Evolutionary conservation across 2,329 filamentous ascomycete genomes (phyloP), one percentile per base, ranked within the genome.

Genomic region (Alternaria arborescens): DNA sequence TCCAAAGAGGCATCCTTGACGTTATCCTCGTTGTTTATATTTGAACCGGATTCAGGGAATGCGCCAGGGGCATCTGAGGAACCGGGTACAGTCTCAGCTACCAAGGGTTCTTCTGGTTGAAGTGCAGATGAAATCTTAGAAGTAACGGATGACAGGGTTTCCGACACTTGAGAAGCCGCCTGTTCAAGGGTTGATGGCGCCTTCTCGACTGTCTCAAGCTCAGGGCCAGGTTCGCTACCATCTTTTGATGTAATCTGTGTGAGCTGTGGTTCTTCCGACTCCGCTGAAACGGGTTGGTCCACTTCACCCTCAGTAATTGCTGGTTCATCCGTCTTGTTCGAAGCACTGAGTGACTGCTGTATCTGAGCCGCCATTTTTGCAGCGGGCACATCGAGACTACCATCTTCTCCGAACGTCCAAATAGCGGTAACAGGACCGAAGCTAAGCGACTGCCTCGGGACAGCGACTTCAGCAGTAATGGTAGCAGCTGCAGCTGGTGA

Each of bases 401-500:
- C 77, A 54, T 76, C 73, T 40, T 75, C 72, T 30, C 71, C 72
- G 47, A 80, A 77, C 12, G 71, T 71, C 73, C 74, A 80, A 16
- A 80, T 66, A 4, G 73, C 75, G 30, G 65, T 75, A 5, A 74
- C 70, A 24, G 67, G 62, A 4, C 66, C 70, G 38, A 79, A 60
- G 1, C 65, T 62, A 8, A 79, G 60, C 34, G 67, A 71, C 20
- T 66, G 67, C 38, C 38, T 63, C 5, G 73, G 64, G 5, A 67
- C 69, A 11, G 70, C 72, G 44, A 69, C 69, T 81, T 42, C 84
- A 83, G 64, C 65, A 28, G 71, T 71, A 77, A 74, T 67, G 8
- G 74, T 74, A 8, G 77, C 73, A 3, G 76, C 72, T 61, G 73
- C 85, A 11, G 85, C 82, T 30, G 88, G 87, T 24, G 91, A 87